Percentiles rank a stretch among this genome's conserved stretches.
Conservation (phyloP, 2,329 filamentous ascomycete genomes). For the Colletotrichum costaricense region DNA sequence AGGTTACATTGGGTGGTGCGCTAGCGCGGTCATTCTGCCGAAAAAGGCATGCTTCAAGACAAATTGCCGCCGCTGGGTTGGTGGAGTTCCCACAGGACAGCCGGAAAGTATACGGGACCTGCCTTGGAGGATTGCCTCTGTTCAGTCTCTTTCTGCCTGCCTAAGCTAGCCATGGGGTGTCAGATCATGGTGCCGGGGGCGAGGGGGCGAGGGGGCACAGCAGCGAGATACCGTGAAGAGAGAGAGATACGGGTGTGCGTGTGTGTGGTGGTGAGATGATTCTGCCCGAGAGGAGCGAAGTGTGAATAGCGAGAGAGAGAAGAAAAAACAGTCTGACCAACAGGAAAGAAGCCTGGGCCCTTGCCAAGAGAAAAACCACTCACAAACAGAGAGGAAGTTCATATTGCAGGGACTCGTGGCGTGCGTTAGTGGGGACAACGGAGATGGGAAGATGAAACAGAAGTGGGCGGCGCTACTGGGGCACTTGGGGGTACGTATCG, state of each 20-base stretch:
- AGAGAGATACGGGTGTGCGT: not conserved
- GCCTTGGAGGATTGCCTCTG: not conserved
- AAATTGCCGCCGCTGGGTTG: conserved; percentile 1
- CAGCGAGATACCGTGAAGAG: not conserved
- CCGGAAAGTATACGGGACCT: not conserved
- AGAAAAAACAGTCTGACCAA: not conserved
- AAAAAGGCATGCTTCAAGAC: conserved; percentile 12
- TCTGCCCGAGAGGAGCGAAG: not conserved
- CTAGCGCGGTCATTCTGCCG: conserved; percentile 28
- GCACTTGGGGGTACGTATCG: no score
- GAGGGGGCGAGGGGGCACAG: not conserved
- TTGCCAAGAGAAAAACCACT: conserved; percentile 5
- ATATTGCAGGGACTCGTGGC: conserved; percentile 35
- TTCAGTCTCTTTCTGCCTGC: not conserved
- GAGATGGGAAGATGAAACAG: conserved; percentile 32
- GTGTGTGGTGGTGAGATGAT: not conserved
- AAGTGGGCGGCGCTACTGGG: conserved; percentile 23
- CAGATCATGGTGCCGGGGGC: not conserved
- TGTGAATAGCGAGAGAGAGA: not conserved
- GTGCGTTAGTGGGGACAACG: conserved; percentile 32
- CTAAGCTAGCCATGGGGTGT: not conserved
- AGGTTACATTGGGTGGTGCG: conserved; percentile 28
- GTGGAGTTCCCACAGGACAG: not conserved
- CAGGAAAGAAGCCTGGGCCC: not conserved
- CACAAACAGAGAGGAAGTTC: not conserved